These are phyloP conservation scores for Tanacetum coccineum DNA, from an alignment of 129 eudicot genomes.

Conservation along the genomic window DNA sequence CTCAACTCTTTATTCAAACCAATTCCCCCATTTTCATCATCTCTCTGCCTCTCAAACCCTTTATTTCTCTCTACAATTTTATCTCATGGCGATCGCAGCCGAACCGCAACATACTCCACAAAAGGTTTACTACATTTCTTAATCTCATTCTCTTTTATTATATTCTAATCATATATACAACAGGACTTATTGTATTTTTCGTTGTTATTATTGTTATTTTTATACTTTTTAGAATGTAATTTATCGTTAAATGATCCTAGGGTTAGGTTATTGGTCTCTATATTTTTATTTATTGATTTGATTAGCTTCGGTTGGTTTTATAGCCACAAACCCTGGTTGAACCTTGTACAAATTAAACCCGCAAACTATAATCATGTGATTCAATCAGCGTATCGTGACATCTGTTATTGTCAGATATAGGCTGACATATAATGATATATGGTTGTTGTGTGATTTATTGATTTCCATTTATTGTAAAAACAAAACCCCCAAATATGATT, in stretches of 20 bases:
- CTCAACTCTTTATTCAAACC: too few species aligned
- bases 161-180: too few species aligned
- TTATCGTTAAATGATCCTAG: background rate
- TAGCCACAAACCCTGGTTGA: too few species aligned
- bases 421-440: background rate
- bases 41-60: too few species aligned
- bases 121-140: conserved; percentile 36
- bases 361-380: background rate
- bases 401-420: too few species aligned
- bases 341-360: too few species aligned
- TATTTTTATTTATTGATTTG: background rate
- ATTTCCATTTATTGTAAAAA: background rate
- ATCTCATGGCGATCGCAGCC: conserved; percentile 52
- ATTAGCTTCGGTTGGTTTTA: background rate
- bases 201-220: too few species aligned
- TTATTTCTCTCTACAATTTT: conserved; percentile 20
- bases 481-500: background rate
- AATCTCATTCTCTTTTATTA: too few species aligned
- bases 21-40: too few species aligned
- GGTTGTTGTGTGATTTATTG: background rate
- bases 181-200: too few species aligned
- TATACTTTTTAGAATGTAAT: background rate
- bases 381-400: background rate
- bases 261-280: background rate
- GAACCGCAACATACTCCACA: conserved; percentile 38